Evolutionary conservation across 371 early-diverging fungal species (phyloP).

Genomic region (Gilbertella persicaria): DNA sequence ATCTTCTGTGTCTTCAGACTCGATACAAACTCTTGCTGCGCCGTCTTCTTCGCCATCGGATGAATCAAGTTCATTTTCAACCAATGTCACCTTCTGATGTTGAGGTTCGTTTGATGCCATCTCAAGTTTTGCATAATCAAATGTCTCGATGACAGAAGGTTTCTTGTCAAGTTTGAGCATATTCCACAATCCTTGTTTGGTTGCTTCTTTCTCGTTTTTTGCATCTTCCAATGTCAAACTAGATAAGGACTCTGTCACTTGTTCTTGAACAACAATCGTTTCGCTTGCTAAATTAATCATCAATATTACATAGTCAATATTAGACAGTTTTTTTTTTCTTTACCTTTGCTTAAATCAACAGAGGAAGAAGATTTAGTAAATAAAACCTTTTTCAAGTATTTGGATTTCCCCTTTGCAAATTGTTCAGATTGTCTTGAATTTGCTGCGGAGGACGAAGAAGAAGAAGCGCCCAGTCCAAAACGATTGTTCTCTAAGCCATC

Average conservation of each 20-base stretch:
- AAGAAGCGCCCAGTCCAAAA: constrained; percentile 11
- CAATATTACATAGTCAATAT: neutral
- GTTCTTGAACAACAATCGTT: neutral
- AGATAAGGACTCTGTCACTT: neutral
- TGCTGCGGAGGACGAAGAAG: constrained; percentile 1
- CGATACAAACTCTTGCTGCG: neutral
- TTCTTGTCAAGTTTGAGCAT: neutral
- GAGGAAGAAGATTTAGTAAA: constrained; percentile 17
- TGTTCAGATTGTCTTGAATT: neutral
- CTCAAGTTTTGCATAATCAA: neutral
- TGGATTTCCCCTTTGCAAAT: constrained; percentile 22
- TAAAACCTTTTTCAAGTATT: constrained; percentile 11
- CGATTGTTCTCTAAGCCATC: constrained; percentile 15
- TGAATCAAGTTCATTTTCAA: neutral
- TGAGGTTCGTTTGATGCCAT: neutral
- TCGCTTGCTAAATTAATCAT: constrained; percentile 3
- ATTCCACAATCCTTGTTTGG: constrained; percentile 1
- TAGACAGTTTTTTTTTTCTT: neutral
- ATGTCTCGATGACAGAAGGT: neutral
- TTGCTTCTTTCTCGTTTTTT: neutral
- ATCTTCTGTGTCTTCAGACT: neutral
- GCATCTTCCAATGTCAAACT: constrained; percentile 1
- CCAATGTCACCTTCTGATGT: neutral
- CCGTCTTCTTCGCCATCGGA: neutral
- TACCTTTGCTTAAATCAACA: neutral